Conservation (phyloP, 495 filamentous ascomycete species). For the Xeromyces bisporus region DNA sequence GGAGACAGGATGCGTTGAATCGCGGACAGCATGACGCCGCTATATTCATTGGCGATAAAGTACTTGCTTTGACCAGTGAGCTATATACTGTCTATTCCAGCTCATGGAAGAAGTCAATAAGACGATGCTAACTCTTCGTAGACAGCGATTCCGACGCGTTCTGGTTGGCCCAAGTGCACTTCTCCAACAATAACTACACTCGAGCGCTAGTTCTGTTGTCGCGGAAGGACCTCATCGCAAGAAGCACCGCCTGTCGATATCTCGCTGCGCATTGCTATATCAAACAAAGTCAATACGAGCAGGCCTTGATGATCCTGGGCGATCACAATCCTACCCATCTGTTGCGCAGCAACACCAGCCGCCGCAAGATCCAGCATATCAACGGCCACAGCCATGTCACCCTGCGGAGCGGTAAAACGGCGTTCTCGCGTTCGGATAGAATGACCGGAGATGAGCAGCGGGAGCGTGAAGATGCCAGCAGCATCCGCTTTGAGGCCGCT, state of each 20-base stretch:
- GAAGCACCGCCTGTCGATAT: constrained; percentile 74
- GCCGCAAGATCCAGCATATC: constrained; percentile 40
- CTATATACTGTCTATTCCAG: constrained; percentile 2
- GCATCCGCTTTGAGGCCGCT: constrained; percentile 74
- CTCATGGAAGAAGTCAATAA: no score
- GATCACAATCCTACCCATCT: constrained; percentile 86
- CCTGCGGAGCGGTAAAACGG: constrained; percentile 27
- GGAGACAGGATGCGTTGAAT: constrained; percentile 83
- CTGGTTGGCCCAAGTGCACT: constrained; percentile 89
- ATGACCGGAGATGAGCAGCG: constrained; percentile 44
- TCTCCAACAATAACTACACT: constrained; percentile 82
- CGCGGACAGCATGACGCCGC: constrained; percentile 91
- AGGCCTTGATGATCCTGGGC: constrained; percentile 74
- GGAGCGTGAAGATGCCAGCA: constrained; percentile 50
- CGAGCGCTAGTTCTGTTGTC: constrained; percentile 71
- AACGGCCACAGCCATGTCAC: constrained; percentile 34
- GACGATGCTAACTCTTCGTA: no score
- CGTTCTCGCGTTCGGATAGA: constrained; percentile 26
- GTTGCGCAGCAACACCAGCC: constrained; percentile 47
- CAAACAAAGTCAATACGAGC: constrained; percentile 73
- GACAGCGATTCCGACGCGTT: constrained; percentile 83
- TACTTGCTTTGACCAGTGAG: constrained; percentile 81
- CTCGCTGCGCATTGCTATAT: constrained; percentile 86
- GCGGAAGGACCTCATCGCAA: constrained; percentile 66
- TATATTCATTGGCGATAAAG: constrained; percentile 92